These are phyloP conservation scores for Sphaerosporella brunnea DNA, from an alignment of 495 filamentous ascomycete species.

Conservation along the genomic window DNA sequence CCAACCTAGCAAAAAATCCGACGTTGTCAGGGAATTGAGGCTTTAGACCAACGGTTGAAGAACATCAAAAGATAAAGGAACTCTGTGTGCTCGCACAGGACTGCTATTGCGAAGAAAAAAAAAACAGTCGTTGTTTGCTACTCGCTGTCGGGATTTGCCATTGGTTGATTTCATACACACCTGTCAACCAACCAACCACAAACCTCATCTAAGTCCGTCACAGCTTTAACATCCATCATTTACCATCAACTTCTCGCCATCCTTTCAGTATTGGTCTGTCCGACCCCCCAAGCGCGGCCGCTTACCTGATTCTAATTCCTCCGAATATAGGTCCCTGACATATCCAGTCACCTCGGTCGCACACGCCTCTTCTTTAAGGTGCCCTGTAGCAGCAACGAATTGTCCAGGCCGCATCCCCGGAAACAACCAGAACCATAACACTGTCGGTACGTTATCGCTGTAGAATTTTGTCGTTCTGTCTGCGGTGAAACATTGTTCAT, in stretches of 20 bases:
- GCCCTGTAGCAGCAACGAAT: constrained; percentile 20
- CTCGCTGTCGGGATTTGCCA: constrained; percentile 3
- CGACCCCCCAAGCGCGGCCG: background rate
- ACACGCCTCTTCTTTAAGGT: constrained; percentile 12
- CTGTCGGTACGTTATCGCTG: background rate
- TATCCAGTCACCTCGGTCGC: constrained; percentile 26
- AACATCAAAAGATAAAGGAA: constrained; percentile 6
- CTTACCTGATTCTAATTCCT: constrained; percentile 23
- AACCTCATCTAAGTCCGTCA: background rate
- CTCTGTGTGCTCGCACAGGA: constrained; percentile 7
- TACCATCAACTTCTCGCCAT: background rate
- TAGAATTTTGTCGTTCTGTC: background rate
- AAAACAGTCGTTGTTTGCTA: constrained; percentile 4
- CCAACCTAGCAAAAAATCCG: background rate
- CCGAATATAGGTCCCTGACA: constrained; percentile 25
- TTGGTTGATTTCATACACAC: background rate
- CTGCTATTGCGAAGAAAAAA: background rate
- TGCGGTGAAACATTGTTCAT: background rate
- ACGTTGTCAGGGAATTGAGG: background rate
- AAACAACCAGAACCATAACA: background rate
- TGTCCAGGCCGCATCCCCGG: constrained; percentile 15
- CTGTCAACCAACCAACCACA: background rate
- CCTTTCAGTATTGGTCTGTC: background rate
- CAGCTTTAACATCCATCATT: constrained; percentile 1
- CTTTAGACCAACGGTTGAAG: background rate